phyloP scores from a whole-genome alignment of 2,329 filamentous ascomycete species.

The Polychaeton citri region DNA sequence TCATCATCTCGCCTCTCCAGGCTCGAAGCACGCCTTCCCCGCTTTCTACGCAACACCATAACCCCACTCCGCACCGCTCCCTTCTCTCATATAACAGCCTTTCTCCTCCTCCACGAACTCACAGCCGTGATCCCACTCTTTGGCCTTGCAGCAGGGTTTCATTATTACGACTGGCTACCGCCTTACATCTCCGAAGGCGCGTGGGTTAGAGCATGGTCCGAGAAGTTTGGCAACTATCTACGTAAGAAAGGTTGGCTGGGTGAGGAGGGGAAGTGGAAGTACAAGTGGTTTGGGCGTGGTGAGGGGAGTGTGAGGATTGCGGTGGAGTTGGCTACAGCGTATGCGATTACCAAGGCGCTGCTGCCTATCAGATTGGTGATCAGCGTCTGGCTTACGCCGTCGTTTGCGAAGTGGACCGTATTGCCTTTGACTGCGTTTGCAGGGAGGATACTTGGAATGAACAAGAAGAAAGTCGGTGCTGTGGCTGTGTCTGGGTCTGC shows the following conservation, averaged over 20 bases:
- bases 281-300: slow-evolving; percentile 25
- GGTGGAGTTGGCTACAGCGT: slow-evolving; percentile 68
- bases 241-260: slow-evolving; percentile 70
- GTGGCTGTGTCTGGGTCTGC: slow-evolving; percentile 3
- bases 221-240: slow-evolving; percentile 66
- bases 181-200: slow-evolving; percentile 38
- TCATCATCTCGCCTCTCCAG: slow-evolving; percentile 19
- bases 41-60: slow-evolving; percentile 56
- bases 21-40: slow-evolving; percentile 39
- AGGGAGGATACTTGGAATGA: slow-evolving; percentile 24
- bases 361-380: slow-evolving; percentile 62
- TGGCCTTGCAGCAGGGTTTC: slow-evolving; percentile 61
- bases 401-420: slow-evolving; percentile 64
- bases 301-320: slow-evolving; percentile 40
- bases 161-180: slow-evolving; percentile 66
- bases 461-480: slow-evolving; percentile 1
- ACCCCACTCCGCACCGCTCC: slow-evolving; percentile 61
- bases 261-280: slow-evolving; percentile 6
- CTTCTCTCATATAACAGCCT: slow-evolving; percentile 68
- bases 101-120: slow-evolving; percentile 81
- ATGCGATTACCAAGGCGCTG: slow-evolving; percentile 76
- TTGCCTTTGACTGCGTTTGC: slow-evolving; percentile 31
- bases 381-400: slow-evolving; percentile 82
- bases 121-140: slow-evolving; percentile 74
- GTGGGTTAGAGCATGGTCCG: slow-evolving; percentile 49